Base-by-base conservation (phyloP, 108 stramenopile genomes). In the Parietichytrium sp. region DNA sequence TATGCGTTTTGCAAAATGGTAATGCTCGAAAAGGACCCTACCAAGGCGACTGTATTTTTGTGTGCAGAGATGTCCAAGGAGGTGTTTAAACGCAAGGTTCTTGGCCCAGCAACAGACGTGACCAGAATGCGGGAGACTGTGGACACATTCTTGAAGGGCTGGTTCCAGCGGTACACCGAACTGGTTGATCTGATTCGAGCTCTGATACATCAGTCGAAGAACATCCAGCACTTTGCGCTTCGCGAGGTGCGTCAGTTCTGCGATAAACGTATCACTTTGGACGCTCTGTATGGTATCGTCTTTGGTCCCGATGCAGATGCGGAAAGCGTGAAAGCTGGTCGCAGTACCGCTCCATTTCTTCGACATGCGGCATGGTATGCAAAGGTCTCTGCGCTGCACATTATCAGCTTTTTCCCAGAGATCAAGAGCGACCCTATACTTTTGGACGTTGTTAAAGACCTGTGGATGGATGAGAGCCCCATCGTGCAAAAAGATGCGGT, bases 381-480 rank as follows among this genome's bases (percentile, higher is more conserved):
- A 23, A 23, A 29, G 27, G 61, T 38, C 1, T 8, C 61, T 10
- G 61, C 61, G 10, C 38, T 42, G n/a, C 45, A 45, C 45, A 42
- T 42, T 6, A 10, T 72, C 10, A 27, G 61, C 33, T 42, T 45
- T 20, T 25, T 72, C 15, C 12, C 61, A 2, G 8, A 7, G 38
- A 42, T 42, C 0, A 72, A 27, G 20, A 72, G 45, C 33, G 3
- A 72, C 3, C 38, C 36, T 10, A 20, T 45, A 13, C 36, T 72
- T 25, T 45, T 72, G 38, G 61, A 72, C 8, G 61, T 72, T 10
- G 10, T 72, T 7, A 33, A 45, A 6, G 20, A 25, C 16, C 61
- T 72, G 6, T 72, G 61, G 61, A 45, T 42, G n/a, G 61, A 72
- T 2, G 61, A 72, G 23, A 72, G 61, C 42, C 29, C 29, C 8